Conservation (phyloP, 2,329 filamentous ascomycete species). For the Trichophaea hybrida region DNA sequence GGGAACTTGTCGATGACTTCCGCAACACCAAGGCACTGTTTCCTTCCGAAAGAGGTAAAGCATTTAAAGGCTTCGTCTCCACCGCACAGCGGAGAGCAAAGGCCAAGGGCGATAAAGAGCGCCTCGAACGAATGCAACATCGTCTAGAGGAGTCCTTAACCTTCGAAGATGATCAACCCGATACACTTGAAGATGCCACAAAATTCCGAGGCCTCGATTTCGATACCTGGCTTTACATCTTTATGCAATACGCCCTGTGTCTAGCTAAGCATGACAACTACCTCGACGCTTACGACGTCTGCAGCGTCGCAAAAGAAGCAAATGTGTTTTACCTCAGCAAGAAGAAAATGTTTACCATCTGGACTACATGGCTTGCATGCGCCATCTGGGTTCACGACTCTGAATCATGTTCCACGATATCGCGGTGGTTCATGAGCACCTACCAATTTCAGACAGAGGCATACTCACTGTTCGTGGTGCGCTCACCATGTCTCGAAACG, state of each 20-base stretch:
- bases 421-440: conserved; percentile 72
- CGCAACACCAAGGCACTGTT: conserved; percentile 46
- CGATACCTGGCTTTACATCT: conserved; percentile 73
- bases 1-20: conserved; percentile 46
- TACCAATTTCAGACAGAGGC: conserved; percentile 66
- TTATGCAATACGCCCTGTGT: conserved; percentile 71
- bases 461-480: conserved; percentile 42
- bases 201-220: conserved; percentile 64
- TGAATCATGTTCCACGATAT: conserved; percentile 57
- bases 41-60: conserved; percentile 38
- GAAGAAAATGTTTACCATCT: conserved; percentile 54
- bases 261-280: conserved; percentile 53
- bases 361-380: conserved; percentile 73
- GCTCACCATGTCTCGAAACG: conserved; percentile 24
- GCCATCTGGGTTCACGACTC: conserved; percentile 66
- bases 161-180: neutral
- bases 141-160: conserved; percentile 33
- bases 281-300: conserved; percentile 62
- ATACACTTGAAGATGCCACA: conserved; percentile 13
- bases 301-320: conserved; percentile 63
- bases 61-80: conserved; percentile 35
- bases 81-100: conserved; percentile 32
- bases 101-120: conserved; percentile 29
- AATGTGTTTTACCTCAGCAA: conserved; percentile 65
- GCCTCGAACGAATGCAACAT: conserved; percentile 33